Evolutionary conservation across 2,329 filamentous ascomycete species (phyloP).

Genomic region (Metarhizium rileyi): DNA sequence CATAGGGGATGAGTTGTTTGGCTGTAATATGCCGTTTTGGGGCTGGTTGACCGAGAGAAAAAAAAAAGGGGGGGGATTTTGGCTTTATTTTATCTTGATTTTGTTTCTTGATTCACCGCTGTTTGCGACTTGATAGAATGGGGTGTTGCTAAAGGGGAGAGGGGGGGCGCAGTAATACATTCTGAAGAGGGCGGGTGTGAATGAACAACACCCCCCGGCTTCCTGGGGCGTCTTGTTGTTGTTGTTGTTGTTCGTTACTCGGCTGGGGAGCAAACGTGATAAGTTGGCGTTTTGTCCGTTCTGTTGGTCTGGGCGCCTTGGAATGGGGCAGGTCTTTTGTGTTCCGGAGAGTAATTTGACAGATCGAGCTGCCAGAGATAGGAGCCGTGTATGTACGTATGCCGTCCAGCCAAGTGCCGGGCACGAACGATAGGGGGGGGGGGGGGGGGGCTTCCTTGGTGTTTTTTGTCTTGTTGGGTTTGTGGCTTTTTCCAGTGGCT

Average conservation of each 20-base stretch:
- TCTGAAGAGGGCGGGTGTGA: neutral
- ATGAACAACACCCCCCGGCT: neutral
- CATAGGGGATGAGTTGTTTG: neutral
- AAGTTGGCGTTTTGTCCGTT: neutral
- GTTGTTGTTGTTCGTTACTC: neutral
- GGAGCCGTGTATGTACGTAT: too few relatives aligned
- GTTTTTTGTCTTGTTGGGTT: neutral
- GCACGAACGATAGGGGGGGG: too few relatives aligned
- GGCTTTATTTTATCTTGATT: too few relatives aligned
- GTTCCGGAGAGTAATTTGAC: neutral
- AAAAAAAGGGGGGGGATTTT: neutral
- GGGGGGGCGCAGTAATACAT: neutral
- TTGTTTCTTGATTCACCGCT: neutral
- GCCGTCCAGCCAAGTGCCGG: neutral
- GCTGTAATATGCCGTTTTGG: neutral
- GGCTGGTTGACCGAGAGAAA: neutral
- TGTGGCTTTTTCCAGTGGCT: neutral
- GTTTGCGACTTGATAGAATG: neutral
- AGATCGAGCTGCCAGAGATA: neutral
- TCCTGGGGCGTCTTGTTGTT: neutral
- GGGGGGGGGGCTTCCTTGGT: neutral
- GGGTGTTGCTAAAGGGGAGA: neutral
- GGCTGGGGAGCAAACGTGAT: neutral
- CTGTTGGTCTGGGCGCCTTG: neutral
- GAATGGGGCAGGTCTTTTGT: neutral